Percentiles rank a stretch among this genome's conserved stretches.
Evolutionary conservation across 1,284 basidiomycete species (phyloP).

Genomic region (Cerioporus squamosus): DNA sequence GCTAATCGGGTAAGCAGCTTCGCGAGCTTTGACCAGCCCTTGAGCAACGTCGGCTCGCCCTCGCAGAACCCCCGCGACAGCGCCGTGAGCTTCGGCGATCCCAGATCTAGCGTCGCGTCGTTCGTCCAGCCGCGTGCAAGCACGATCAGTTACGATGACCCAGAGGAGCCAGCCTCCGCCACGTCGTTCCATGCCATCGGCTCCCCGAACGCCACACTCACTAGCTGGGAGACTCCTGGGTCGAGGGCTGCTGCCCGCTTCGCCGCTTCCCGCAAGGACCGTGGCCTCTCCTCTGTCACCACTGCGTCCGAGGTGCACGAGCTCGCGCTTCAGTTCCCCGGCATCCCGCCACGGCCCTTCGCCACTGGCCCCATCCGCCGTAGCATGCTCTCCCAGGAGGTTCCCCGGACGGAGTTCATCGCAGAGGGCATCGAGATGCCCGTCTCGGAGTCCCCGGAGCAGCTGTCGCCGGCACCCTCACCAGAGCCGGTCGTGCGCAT

Average conservation of each 20-base stretch:
- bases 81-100: conserved; percentile 10
- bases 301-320: conserved; percentile 48
- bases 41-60: not conserved
- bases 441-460: no score
- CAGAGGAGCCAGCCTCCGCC: not conserved
- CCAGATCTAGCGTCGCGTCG: not conserved
- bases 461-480: not conserved
- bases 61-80: conserved; percentile 6
- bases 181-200: conserved; percentile 3
- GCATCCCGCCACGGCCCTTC: conserved; percentile 42
- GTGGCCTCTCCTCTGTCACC: conserved; percentile 19
- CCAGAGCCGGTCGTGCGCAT: not conserved
- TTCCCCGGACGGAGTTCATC: conserved; percentile 13
- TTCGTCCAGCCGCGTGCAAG: not conserved
- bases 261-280: conserved; percentile 11
- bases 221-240: conserved; percentile 1
- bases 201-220: conserved; percentile 1
- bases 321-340: conserved; percentile 57
- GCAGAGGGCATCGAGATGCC: conserved; percentile 2
- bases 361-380: conserved; percentile 8
- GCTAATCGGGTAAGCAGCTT: conserved; percentile 4
- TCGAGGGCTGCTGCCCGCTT: conserved; percentile 2
- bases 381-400: conserved; percentile 23
- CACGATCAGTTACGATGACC: not conserved
- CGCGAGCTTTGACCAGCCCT: conserved; percentile 9